Evolutionary conservation across 345 rosid genomes (phyloP).

Genomic region (Eucalyptus grandis): DNA sequence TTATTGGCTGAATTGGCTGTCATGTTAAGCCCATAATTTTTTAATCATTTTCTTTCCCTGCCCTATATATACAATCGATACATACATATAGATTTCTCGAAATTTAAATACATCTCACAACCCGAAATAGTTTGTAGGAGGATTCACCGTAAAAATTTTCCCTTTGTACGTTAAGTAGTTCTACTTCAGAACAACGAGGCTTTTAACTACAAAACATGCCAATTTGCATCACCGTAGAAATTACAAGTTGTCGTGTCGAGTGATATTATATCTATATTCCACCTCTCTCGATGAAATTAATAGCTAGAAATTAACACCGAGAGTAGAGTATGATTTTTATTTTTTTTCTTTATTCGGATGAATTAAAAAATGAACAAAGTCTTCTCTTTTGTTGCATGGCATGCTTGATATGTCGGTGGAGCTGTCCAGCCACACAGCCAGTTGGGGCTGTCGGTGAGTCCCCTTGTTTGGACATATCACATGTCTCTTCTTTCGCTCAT

Average conservation of each 20-base stretch:
- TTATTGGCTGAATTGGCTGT: background rate
- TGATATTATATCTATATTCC: background rate
- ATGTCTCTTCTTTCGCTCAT: background rate
- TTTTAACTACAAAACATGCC: background rate
- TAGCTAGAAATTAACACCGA: background rate
- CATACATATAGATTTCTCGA: background rate
- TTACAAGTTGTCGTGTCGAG: background rate
- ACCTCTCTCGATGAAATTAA: background rate
- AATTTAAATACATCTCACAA: background rate
- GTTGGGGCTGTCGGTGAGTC: background rate
- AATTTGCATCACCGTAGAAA: background rate
- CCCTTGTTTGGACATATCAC: background rate
- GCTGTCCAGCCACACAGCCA: background rate
- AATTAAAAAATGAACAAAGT: background rate
- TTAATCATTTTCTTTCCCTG: background rate
- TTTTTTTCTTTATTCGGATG: background rate
- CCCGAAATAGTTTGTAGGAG: background rate
- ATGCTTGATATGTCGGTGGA: background rate
- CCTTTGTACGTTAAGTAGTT: background rate
- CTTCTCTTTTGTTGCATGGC: background rate
- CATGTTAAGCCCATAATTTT: background rate
- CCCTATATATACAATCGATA: background rate
- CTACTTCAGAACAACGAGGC: background rate
- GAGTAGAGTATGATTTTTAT: background rate
- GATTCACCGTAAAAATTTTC: background rate